Percentiles rank a stretch among this genome's conserved stretches.
Evolutionary conservation across 305 asterid species (phyloP).

Genomic region (Fraxinus sp.): DNA sequence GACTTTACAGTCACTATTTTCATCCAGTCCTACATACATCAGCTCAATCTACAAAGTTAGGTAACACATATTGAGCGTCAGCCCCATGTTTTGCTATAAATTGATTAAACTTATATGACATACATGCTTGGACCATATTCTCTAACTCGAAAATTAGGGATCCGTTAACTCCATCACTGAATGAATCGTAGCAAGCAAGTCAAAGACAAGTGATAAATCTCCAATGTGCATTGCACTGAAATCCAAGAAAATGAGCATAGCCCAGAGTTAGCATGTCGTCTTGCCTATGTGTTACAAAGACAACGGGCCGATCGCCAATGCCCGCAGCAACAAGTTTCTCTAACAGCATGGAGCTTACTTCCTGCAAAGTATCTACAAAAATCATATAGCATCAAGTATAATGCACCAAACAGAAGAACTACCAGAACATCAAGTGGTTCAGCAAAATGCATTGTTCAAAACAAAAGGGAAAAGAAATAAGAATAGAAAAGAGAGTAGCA

Average conservation of each 20-base stretch:
- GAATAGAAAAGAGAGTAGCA: not conserved
- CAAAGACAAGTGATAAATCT: slow-evolving; percentile 10
- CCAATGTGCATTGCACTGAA: slow-evolving; percentile 1
- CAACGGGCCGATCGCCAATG: slow-evolving; percentile 92
- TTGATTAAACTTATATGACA: not conserved
- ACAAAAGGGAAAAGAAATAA: not conserved
- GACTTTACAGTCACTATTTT: not conserved
- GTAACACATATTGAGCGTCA: not conserved
- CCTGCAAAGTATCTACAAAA: slow-evolving; percentile 44
- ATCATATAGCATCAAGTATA: slow-evolving; percentile 13
- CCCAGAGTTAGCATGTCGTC: slow-evolving; percentile 23
- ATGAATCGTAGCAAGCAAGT: not conserved
- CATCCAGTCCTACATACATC: not conserved
- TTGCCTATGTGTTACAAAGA: slow-evolving; percentile 93
- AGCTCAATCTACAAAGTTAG: not conserved
- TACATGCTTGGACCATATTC: slow-evolving; percentile 1
- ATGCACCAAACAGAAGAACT: slow-evolving; percentile 14
- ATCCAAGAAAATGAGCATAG: not conserved
- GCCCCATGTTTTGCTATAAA: not conserved
- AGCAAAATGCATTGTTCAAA: not conserved
- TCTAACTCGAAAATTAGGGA: not conserved
- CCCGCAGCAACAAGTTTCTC: slow-evolving; percentile 89
- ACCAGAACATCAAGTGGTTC: not conserved
- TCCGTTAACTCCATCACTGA: not conserved
- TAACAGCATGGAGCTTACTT: slow-evolving; percentile 92